phyloP scores from a whole-genome alignment of 176 grass and related monocot species.

The Oropetium thomaeum region DNA sequence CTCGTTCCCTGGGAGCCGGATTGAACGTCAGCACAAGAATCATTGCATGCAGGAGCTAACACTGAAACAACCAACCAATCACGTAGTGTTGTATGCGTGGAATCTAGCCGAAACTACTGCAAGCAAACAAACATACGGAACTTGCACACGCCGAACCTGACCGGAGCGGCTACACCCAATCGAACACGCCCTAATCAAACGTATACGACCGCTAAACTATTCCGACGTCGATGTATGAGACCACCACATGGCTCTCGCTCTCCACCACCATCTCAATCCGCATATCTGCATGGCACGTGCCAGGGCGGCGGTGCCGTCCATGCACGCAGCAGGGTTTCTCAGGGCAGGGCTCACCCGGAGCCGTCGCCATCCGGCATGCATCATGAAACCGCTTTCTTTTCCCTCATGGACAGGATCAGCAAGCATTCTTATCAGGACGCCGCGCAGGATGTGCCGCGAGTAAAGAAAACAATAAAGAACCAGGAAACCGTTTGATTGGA shows the following conservation, averaged over 20 bases:
- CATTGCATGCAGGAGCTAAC: too few relatives aligned
- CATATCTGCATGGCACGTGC: background rate
- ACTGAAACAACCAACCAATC: too few relatives aligned
- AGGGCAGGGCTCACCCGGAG: constrained; percentile 12
- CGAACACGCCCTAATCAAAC: constrained; percentile 36
- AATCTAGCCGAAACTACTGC: too few relatives aligned
- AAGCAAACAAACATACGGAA: too few relatives aligned
- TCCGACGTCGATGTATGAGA: background rate
- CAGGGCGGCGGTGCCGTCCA: background rate
- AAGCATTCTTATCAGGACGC: too few relatives aligned
- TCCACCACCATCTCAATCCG: background rate
- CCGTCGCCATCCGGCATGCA: constrained; percentile 4
- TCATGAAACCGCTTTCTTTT: too few relatives aligned
- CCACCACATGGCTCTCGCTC: background rate
- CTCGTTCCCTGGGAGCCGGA: too few relatives aligned
- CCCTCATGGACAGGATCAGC: too few relatives aligned
- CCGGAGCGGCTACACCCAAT: too few relatives aligned
- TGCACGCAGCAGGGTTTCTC: background rate
- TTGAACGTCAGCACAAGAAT: too few relatives aligned
- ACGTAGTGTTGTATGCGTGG: too few relatives aligned
- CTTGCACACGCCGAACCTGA: too few relatives aligned
- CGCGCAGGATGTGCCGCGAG: background rate
- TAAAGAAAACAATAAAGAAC: background rate
- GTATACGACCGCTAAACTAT: background rate
- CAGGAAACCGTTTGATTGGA: background rate